Base-by-base conservation (phyloP, 768 basidiomycete species). In the Tulasnella calospora region DNA sequence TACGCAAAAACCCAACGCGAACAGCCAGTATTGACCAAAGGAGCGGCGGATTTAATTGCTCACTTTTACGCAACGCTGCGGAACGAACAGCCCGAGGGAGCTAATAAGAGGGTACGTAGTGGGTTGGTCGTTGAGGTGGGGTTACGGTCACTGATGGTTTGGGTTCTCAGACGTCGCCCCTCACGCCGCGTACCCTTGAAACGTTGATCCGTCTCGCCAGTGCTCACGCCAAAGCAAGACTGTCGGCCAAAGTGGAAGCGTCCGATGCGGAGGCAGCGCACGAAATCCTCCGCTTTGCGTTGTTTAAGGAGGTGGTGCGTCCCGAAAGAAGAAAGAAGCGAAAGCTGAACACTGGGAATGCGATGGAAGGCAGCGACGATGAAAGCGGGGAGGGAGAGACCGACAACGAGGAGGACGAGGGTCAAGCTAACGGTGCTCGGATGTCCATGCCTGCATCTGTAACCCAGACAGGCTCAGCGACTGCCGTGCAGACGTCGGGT, bases 121-220 rank as follows among this genome's bases (percentile, higher is more conserved):
- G 12, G 10, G 2, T 23, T 61, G 15, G 17, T 35, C 74, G 69
- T 75, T 33, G 10, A 74, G 46, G 61, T 35, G 19, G 36, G 51
- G 46, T 73, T 82, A n/a, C 74, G 74, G 55, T 41, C 21, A 13
- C 41, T 74, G 23, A 33, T 41, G n/a, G 21, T n/a, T 38, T 7
- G 15, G 19, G 74, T 79, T 78, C 67, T 74, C 81, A 99, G 97
- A 99, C 98, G 5, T 94, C 97, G 6, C 98, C 98, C 13, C 86
- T 99, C 81, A 99, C 98, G 3, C 97, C 98, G 27, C 96, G 98
- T 89, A 98, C 98, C 3, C 90, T 99, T 79, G 98, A 99, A 85
- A 99, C 98, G 0, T 89, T 99, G 71, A 99, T 99, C 84, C 98
- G 98, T 87, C 89, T 99, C 12, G 91, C 98, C 6, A 99, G 97